Conservation (phyloP, 805 yeast species). For the Candida nitratophila region DNA sequence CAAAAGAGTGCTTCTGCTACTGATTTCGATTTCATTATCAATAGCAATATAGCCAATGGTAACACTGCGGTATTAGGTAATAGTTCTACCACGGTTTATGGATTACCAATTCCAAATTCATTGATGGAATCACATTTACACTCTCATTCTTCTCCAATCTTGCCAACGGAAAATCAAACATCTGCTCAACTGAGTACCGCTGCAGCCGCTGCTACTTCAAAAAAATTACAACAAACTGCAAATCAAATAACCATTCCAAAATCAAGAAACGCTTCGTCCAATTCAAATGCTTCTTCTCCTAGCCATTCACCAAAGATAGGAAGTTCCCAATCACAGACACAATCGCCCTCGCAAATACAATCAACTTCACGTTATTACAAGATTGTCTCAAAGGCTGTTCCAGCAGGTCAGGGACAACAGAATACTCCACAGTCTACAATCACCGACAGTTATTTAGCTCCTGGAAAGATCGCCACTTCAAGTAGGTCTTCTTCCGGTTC, state of each 20-base stretch:
- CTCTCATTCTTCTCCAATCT: conserved; percentile 2
- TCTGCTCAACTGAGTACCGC: background rate
- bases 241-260: background rate
- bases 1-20: conserved; percentile 2
- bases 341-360: background rate
- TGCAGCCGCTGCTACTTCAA: conserved; percentile 2
- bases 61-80: background rate
- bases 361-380: background rate
- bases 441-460: background rate
- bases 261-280: background rate
- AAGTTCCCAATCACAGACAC: background rate
- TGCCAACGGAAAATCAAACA: conserved; percentile 1
- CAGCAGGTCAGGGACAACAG: too few relatives aligned
- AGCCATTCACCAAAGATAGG: background rate
- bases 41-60: background rate
- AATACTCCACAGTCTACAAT: background rate
- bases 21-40: background rate
- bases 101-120: conserved; percentile 2
- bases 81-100: background rate
- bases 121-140: conserved; percentile 2
- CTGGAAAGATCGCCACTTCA: background rate
- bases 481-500: background rate
- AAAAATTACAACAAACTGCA: background rate
- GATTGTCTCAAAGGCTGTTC: background rate
- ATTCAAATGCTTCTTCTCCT: background rate